Base-by-base conservation (phyloP, 2,329 filamentous ascomycete genomes). In the Epichloe baconii region DNA sequence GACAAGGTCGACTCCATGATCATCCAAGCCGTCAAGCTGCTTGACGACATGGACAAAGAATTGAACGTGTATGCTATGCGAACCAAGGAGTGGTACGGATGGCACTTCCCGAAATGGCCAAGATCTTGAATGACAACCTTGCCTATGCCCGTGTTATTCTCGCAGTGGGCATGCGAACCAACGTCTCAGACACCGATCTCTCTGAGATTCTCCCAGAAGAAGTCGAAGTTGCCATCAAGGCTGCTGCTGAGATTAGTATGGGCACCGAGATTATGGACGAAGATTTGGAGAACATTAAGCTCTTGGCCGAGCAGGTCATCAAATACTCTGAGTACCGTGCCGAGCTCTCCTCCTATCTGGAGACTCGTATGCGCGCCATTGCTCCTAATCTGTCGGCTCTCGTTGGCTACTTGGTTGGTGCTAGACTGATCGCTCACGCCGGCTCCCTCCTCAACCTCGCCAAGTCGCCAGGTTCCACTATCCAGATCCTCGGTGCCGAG, bases 1-100 rank as follows among this genome's bases (percentile, higher is more conserved):
- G 90, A 98, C 66, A 98, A 98, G 78, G 91, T 98, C 59, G 93
- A 98, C 67, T 93, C 93, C 48, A 98, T 98, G 93, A 95, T 98
- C 65, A 90, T 98, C 53, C 93, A 98, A 73, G 90, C 90, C 52
- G 93, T 98, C 66, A 85, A 86, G 57, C 80, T 96, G 48, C 78
- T 98, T 45, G 93, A 98, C 66, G 93, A 98, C 58, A 75, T 98
- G 55, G 93, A 98, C 75, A 98, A 98, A 78, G 93, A 98, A 71
- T 77, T 98, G 57, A 98, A 98, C 76, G 93, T 88, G 61, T 97
- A 96, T 66, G 91, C 93, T 57, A 98, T 98, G 93, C 80, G 93
- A 68, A 89, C 96, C 55, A 97, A 97, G 82, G 93, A 98, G 71
- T 98, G 93, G 93, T 98, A 98, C 67, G 93, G 93, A 63, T 98